Percentiles rank a stretch among this genome's conserved stretches.
phyloP scores from a whole-genome alignment of 805 yeast genomes.

The Saturnispora besseyi region DNA sequence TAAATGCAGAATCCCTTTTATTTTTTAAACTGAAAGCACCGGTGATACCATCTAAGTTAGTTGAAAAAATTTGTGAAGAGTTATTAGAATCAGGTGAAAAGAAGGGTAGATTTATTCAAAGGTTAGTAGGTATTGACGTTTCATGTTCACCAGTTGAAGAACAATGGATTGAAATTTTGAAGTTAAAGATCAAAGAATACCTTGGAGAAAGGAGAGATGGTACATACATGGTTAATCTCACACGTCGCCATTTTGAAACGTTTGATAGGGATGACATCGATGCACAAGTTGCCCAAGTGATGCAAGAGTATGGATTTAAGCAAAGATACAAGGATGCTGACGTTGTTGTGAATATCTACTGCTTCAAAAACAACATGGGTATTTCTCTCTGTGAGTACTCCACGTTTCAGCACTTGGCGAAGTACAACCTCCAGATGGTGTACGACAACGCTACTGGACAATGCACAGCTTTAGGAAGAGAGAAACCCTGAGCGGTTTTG shows the following conservation, averaged over 20 bases:
- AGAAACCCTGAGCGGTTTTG: slow-evolving; percentile 1
- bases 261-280: slow-evolving; percentile 68
- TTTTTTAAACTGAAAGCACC: slow-evolving; percentile 78
- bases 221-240: slow-evolving; percentile 70
- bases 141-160: slow-evolving; percentile 67
- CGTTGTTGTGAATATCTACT: slow-evolving; percentile 71
- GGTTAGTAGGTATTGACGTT: slow-evolving; percentile 68
- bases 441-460: slow-evolving; percentile 36
- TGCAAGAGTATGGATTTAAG: slow-evolving; percentile 40
- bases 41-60: slow-evolving; percentile 67
- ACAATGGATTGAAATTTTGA: slow-evolving; percentile 49
- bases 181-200: slow-evolving; percentile 11
- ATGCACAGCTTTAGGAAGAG: slow-evolving; percentile 8
- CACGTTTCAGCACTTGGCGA: slow-evolving; percentile 50
- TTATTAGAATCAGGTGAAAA: slow-evolving; percentile 42
- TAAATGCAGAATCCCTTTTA: slow-evolving; percentile 75
- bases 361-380: slow-evolving; percentile 84
- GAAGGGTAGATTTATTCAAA: slow-evolving; percentile 65
- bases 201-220: slow-evolving; percentile 10
- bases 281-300: slow-evolving; percentile 34
- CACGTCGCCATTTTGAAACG: slow-evolving; percentile 68
- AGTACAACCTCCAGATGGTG: slow-evolving; percentile 77
- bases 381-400: slow-evolving; percentile 59
- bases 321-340: slow-evolving; percentile 79
- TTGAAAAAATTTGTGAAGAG: slow-evolving; percentile 54